These are phyloP conservation scores for Anisodus tanguticus DNA, from an alignment of 257 asterid species.

Conservation along the genomic window DNA sequence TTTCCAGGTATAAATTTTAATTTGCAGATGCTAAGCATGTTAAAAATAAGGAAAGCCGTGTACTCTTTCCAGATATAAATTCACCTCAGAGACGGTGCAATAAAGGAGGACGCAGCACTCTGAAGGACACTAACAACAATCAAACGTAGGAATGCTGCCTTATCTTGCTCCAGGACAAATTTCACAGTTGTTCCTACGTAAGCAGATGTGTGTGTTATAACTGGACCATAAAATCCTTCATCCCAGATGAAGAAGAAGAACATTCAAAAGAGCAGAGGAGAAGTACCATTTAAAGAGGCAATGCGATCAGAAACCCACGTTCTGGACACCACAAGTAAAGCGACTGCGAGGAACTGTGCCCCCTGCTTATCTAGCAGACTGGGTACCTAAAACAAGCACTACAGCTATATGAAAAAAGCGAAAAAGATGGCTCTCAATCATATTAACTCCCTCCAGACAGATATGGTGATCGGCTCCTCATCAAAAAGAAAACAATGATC, in stretches of 20 bases:
- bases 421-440: conserved; percentile 16
- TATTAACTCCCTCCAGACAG: neutral
- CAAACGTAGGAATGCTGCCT: conserved; percentile 79
- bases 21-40: conserved; percentile 11
- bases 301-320: conserved; percentile 97
- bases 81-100: conserved; percentile 97
- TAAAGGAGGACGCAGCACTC: conserved; percentile 97
- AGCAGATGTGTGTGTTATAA: conserved; percentile 32
- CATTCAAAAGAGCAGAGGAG: conserved; percentile 25
- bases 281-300: conserved; percentile 92
- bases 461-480: neutral
- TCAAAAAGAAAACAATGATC: neutral
- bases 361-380: conserved; percentile 95
- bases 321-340: conserved; percentile 85
- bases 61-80: conserved; percentile 31
- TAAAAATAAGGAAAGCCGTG: neutral
- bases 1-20: conserved; percentile 10
- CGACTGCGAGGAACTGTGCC: conserved; percentile 92
- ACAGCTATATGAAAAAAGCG: conserved; percentile 28
- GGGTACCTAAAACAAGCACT: conserved; percentile 70
- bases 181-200: conserved; percentile 92
- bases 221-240: neutral
- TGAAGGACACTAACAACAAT: conserved; percentile 95
- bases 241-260: conserved; percentile 36
- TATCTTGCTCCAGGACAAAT: conserved; percentile 93